A percentile compares a stretch with the other conserved stretches of the same genome.
Conservation (phyloP, 2,329 filamentous ascomycete genomes). For the Fusarium coffeatum region DNA sequence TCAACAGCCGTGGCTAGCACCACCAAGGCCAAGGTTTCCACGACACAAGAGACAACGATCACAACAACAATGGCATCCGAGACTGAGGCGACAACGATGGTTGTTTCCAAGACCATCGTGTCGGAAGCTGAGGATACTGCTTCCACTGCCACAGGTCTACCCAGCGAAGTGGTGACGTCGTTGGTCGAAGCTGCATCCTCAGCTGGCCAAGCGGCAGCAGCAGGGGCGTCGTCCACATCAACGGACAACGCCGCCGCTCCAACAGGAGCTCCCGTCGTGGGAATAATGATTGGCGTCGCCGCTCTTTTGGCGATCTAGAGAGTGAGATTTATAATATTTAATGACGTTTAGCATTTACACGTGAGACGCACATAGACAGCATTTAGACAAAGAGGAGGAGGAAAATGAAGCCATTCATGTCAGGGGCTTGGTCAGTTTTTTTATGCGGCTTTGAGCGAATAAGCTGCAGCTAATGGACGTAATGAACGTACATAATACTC, state of each 20-base stretch:
- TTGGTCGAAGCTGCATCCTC: slow-evolving; percentile 8
- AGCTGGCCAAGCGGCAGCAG: not conserved
- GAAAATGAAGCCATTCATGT: slow-evolving; percentile 3
- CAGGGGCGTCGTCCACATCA: slow-evolving; percentile 6
- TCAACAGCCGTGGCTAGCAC: slow-evolving; percentile 5
- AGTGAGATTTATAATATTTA: not conserved
- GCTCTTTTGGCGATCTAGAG: slow-evolving; percentile 13
- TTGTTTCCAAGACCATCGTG: not conserved
- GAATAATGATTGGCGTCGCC: slow-evolving; percentile 8
- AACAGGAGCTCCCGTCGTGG: slow-evolving; percentile 5
- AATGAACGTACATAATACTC: not conserved
- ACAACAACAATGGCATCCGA: not conserved
- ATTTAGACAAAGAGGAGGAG: not conserved
- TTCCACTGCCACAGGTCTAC: not conserved
- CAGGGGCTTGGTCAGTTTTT: not conserved
- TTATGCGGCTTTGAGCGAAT: not conserved
- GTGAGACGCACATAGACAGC: not conserved
- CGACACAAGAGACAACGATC: not conserved
- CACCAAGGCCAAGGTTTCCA: not conserved
- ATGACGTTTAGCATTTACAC: not conserved
- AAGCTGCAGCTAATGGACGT: not conserved
- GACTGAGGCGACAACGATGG: not conserved
- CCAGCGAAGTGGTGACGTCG: not conserved
- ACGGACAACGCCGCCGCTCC: slow-evolving; percentile 7
- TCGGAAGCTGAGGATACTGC: not conserved